Conservation (phyloP, 352 stramenopile species). For the Phytopythium vexans region DNA sequence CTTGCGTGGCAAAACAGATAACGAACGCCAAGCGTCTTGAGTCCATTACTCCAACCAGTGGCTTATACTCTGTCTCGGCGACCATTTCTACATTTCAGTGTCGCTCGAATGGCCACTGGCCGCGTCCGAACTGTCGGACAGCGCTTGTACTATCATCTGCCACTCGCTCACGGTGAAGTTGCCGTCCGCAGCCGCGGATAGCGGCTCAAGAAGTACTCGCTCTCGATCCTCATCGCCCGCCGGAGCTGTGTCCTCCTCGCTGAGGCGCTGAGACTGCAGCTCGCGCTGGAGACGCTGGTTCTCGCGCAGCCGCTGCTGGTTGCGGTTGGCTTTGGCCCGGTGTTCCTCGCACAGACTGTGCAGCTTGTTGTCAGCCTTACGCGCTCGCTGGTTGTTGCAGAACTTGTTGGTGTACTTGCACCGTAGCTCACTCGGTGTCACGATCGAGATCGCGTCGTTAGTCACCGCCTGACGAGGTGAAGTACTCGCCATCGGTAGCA, state of each 20-base stretch:
- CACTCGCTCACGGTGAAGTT: background rate
- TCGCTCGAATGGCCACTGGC: no score
- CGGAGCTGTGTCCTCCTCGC: conserved; percentile 1
- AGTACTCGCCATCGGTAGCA: no score
- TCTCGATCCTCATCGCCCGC: background rate
- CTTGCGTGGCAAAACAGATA: no score
- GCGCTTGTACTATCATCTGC: no score
- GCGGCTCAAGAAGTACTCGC: no score
- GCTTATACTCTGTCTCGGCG: no score
- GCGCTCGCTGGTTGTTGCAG: conserved; percentile 27
- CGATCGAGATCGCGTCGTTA: background rate
- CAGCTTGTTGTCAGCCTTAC: conserved; percentile 35
- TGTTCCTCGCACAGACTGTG: conserved; percentile 39
- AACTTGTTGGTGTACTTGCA: conserved; percentile 31
- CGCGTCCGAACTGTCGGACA: no score
- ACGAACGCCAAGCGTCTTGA: no score
- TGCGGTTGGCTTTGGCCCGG: conserved; percentile 31
- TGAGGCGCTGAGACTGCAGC: conserved; percentile 1
- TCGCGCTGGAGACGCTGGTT: conserved; percentile 11
- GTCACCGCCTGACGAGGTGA: no score
- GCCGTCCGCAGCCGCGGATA: background rate
- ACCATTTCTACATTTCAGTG: no score
- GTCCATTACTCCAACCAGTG: no score
- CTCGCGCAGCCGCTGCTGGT: conserved; percentile 30
- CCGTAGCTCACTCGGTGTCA: conserved; percentile 9